Conservation (phyloP, 116 monocot species). For the Papilionanthe hybrid region DNA sequence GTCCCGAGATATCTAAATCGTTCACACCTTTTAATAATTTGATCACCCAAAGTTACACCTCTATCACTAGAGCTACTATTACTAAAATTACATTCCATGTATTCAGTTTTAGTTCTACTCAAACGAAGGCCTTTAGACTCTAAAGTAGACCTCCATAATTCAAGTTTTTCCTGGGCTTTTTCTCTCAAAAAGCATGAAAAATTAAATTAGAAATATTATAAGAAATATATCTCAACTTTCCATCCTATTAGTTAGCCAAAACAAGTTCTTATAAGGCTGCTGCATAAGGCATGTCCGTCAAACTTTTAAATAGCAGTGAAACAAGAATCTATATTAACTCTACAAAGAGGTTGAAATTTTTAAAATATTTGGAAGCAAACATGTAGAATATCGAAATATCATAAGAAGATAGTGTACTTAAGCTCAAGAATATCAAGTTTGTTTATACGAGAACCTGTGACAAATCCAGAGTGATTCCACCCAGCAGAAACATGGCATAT, state of each 20-base stretch:
- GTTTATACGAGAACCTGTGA: conserved; percentile 46
- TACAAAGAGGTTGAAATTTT: not conserved
- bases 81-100: too few relatives aligned
- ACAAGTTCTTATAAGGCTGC: not conserved
- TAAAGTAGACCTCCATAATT: too few relatives aligned
- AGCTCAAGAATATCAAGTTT: not conserved
- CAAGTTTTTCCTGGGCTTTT: too few relatives aligned
- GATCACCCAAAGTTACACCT: too few relatives aligned
- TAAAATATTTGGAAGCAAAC: not conserved
- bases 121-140: too few relatives aligned
- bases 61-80: too few relatives aligned
- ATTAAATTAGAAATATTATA: not conserved
- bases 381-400: conserved; percentile 2
- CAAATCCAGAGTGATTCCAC: conserved; percentile 91
- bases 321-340: not conserved
- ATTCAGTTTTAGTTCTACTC: too few relatives aligned
- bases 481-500: conserved; percentile 68
- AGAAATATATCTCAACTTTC: not conserved
- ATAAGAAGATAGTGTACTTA: not conserved
- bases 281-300: not conserved
- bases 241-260: not conserved
- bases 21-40: too few relatives aligned
- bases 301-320: not conserved
- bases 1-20: too few relatives aligned
- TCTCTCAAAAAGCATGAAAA: not conserved